Conservation (phyloP, 2,329 filamentous ascomycete species). For the Talaromyces atroroseus region DNA sequence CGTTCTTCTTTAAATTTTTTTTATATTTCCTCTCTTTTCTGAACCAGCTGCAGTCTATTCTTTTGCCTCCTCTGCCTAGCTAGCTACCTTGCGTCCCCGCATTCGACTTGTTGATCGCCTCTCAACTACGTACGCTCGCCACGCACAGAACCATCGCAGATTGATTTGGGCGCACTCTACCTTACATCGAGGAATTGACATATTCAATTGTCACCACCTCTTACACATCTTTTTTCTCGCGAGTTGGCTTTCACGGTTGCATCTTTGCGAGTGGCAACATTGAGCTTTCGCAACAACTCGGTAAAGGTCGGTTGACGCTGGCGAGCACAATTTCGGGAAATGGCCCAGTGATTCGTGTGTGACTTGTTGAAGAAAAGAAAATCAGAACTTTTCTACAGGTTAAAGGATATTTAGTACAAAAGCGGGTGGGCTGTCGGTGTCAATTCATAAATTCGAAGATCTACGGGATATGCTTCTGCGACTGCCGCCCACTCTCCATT, state of each 20-base stretch:
- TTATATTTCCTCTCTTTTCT: not conserved
- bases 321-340: not conserved
- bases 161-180: not conserved
- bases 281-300: not conserved
- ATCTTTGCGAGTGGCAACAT: constrained; percentile 5
- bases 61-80: not conserved
- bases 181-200: not conserved
- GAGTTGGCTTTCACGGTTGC: not conserved
- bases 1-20: not conserved
- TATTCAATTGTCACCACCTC: not conserved
- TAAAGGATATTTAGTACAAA: not conserved
- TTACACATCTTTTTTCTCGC: not conserved
- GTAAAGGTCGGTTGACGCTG: not conserved
- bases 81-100: constrained; percentile 10
- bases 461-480: constrained; percentile 41
- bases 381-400: not conserved
- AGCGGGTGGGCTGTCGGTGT: not conserved
- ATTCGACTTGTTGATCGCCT: constrained; percentile 3
- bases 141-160: not conserved
- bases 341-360: constrained; percentile 1
- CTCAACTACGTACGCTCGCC: not conserved
- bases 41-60: not conserved
- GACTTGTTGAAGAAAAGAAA: not conserved
- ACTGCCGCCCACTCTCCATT: constrained; percentile 61
- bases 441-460: not conserved